Conservation (phyloP, 1,284 basidiomycete genomes). For the Sporisorium exsertum region DNA sequence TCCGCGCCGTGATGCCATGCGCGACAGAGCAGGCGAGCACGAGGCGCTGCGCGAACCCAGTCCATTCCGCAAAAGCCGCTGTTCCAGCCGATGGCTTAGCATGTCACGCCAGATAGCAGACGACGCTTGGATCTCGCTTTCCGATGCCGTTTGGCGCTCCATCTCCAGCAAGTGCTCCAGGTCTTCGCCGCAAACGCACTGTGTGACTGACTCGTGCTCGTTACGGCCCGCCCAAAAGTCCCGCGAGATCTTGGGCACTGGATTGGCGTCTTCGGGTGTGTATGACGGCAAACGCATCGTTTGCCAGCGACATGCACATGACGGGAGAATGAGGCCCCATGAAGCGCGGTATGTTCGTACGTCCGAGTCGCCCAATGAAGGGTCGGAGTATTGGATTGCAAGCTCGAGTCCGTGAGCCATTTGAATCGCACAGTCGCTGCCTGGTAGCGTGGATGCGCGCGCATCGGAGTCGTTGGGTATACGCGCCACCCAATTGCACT, state of each 20-base stretch:
- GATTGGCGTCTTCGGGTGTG: constrained; percentile 45
- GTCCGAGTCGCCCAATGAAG: constrained; percentile 18
- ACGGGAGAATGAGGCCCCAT: constrained; percentile 48
- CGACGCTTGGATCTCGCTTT: constrained; percentile 39
- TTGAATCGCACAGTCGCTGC: constrained; percentile 41
- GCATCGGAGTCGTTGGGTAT: constrained; percentile 47
- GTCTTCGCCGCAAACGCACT: constrained; percentile 55
- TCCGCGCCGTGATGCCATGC: constrained; percentile 20
- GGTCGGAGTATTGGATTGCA: constrained; percentile 41
- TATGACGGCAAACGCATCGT: constrained; percentile 49
- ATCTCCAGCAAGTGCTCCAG: constrained; percentile 43
- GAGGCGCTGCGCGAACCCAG: constrained; percentile 15
- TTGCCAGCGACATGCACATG: constrained; percentile 50
- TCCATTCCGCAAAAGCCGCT: constrained; percentile 22
- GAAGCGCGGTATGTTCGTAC: constrained; percentile 31
- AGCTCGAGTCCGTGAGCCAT: constrained; percentile 53
- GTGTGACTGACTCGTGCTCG: constrained; percentile 49
- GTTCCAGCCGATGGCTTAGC: constrained; percentile 40
- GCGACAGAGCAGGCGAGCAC: constrained; percentile 22
- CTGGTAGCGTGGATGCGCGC: constrained; percentile 40
- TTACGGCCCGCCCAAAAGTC: constrained; percentile 51
- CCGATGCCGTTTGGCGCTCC: constrained; percentile 39
- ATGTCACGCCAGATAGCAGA: constrained; percentile 49
- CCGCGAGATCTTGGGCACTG: constrained; percentile 45
- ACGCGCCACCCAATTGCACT: constrained; percentile 52